Evolutionary conservation across 495 filamentous ascomycete species (phyloP).

Genomic region (Talaromyces borbonicus): DNA sequence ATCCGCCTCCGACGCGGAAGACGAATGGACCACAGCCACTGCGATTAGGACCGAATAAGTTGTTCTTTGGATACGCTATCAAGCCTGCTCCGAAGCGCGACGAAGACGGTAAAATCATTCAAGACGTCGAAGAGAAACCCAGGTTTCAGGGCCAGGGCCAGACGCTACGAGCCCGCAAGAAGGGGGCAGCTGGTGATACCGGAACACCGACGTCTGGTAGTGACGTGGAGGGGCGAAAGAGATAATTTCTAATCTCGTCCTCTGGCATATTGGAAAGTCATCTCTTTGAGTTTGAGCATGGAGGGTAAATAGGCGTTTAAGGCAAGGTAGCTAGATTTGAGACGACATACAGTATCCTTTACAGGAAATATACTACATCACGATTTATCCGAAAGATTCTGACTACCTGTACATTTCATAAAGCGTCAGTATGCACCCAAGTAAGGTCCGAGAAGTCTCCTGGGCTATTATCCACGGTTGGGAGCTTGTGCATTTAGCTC

Average conservation of each 20-base stretch:
- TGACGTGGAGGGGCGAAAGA: constrained; percentile 22
- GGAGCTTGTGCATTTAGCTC: neutral
- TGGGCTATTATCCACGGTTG: too few species aligned
- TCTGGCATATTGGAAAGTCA: neutral
- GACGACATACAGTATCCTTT: neutral
- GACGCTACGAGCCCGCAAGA: constrained; percentile 62
- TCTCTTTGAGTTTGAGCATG: constrained; percentile 2
- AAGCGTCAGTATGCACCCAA: too few species aligned
- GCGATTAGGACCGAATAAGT: constrained; percentile 72
- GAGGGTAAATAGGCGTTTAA: neutral
- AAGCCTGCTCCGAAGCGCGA: constrained; percentile 76
- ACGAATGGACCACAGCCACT: constrained; percentile 81
- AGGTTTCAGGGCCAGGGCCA: constrained; percentile 84
- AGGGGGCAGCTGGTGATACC: constrained; percentile 28
- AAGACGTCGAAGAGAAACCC: constrained; percentile 50
- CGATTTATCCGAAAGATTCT: too few species aligned
- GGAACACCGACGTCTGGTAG: constrained; percentile 28
- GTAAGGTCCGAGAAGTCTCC: too few species aligned
- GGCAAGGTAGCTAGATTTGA: neutral
- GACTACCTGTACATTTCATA: too few species aligned
- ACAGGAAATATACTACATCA: too few species aligned
- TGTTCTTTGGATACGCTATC: constrained; percentile 94
- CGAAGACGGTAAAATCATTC: constrained; percentile 49
- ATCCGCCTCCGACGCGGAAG: constrained; percentile 34
- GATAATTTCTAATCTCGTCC: too few species aligned